Conservation (phyloP, 106 monocot genomes). For the Acorus calamus region DNA sequence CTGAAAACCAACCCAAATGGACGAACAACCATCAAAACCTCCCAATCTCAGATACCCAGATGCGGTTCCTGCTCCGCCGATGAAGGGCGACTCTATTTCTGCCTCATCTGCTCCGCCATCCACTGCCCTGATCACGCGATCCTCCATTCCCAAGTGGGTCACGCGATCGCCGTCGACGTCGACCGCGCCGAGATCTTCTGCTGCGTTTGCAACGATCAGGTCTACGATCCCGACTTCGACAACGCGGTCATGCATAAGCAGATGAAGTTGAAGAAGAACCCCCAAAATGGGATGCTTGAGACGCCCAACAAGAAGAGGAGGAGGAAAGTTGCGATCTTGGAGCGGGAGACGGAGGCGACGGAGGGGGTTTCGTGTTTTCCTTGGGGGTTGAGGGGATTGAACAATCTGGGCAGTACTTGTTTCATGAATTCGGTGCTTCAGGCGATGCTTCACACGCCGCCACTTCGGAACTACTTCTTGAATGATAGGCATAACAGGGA, state of each 20-base stretch:
- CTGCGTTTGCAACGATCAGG: constrained; percentile 46
- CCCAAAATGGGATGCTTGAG: neutral
- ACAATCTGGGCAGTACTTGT: constrained; percentile 64
- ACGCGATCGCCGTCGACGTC: constrained; percentile 47
- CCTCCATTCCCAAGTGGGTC: constrained; percentile 22
- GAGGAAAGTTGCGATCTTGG: neutral
- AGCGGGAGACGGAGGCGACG: neutral
- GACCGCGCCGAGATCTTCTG: constrained; percentile 64
- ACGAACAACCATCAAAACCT: constrained; percentile 3
- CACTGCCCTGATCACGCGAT: constrained; percentile 31
- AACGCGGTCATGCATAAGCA: constrained; percentile 15
- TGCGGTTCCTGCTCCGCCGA: constrained; percentile 17
- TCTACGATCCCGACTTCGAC: constrained; percentile 55
- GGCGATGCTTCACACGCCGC: constrained; percentile 49
- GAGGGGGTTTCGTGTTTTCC: constrained; percentile 5
- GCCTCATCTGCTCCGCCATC: constrained; percentile 37
- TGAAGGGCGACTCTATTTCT: constrained; percentile 23
- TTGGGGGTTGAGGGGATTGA: constrained; percentile 47
- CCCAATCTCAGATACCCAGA: constrained; percentile 12
- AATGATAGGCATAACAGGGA: constrained; percentile 23
- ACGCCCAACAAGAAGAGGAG: constrained; percentile 4
- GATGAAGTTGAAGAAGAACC: constrained; percentile 3
- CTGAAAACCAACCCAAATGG: constrained; percentile 13
- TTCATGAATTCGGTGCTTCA: constrained; percentile 68
- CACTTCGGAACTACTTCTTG: constrained; percentile 38